phyloP scores from a whole-genome alignment of 768 basidiomycete species.

The Neoboletus subvelutipes region DNA sequence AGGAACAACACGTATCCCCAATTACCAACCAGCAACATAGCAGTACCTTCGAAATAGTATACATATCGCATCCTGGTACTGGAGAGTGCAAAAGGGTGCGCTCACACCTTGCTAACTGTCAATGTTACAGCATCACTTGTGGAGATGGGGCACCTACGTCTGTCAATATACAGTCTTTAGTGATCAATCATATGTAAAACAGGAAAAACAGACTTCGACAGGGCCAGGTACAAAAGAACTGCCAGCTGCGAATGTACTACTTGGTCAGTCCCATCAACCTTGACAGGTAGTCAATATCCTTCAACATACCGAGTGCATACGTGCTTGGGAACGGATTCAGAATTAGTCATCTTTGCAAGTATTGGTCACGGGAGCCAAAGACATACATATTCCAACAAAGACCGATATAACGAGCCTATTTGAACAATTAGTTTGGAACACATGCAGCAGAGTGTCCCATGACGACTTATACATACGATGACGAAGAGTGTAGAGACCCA shows the following conservation, averaged over 20 bases:
- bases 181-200: not conserved
- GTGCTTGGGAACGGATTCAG: not conserved
- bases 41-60: no score
- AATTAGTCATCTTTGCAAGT: not conserved
- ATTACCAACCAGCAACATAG: no score
- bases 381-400: constrained; percentile 9
- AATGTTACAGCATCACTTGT: not conserved
- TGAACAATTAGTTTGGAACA: not conserved
- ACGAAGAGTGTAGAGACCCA: constrained; percentile 7
- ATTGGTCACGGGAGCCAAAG: not conserved
- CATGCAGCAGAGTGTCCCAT: not conserved
- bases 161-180: not conserved
- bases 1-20: no score
- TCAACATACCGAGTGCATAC: constrained; percentile 4
- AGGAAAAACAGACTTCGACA: constrained; percentile 1
- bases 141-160: not conserved
- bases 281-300: no score
- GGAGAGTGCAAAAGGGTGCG: not conserved
- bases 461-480: not conserved
- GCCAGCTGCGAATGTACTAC: not conserved
- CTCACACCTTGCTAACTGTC: constrained; percentile 9
- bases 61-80: no score
- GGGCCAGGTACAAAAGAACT: constrained; percentile 6
- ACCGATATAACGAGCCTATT: constrained; percentile 9
- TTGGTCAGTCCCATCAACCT: not conserved